Evolutionary conservation across 768 basidiomycete species (phyloP), one percentile per base, ranked within the genome.

Genomic region (Boletellus ananas): DNA sequence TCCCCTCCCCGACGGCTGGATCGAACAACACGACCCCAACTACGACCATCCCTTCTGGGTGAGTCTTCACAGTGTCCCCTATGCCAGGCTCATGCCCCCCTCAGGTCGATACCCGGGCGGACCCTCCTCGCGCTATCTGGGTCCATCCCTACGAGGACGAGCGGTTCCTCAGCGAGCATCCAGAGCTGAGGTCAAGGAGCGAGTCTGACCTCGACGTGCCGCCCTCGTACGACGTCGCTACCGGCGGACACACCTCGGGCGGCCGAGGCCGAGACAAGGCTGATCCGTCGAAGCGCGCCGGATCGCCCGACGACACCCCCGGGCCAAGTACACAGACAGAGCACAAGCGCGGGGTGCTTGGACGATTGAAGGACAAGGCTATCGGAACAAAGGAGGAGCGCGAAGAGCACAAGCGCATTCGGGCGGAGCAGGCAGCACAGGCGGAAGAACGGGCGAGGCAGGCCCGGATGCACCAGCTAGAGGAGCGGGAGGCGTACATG

Each of bases 71-170:
- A 25, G 17, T 31, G 29, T 29, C 7, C 16, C 14, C 3, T 17
- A n/a, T 11, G 9, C 6, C 37, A 36, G 39, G 33, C 16, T 17
- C n/a, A 27, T 37, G n/a, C 18, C 25, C 14, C 18, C 10, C 12
- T 44, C 39, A 85, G 82, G 81, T 87, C 16, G 83, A 89, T 52
- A 87, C 84, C 0, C 72, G 67, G 50, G 78, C 80, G 1, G 70
- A 64, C 8, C 86, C 87, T 8, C 79, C 84, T 1, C 78, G 86
- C 0, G 74, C 80, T 0, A 87, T 81, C 58, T 90, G 86, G 87
- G 73, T 74, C 1, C 85, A 90, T 59, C 86, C 87, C 1, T 79
- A 79, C 50, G 83, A 87, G 49, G 85, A 87, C 61, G 78, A 82
- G 40, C 72, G 79, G 45, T 87, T 76, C 64, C 71, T 85, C n/a